Conservation (phyloP, 2,329 filamentous ascomycete species). For the Colletotrichum nymphaeae region DNA sequence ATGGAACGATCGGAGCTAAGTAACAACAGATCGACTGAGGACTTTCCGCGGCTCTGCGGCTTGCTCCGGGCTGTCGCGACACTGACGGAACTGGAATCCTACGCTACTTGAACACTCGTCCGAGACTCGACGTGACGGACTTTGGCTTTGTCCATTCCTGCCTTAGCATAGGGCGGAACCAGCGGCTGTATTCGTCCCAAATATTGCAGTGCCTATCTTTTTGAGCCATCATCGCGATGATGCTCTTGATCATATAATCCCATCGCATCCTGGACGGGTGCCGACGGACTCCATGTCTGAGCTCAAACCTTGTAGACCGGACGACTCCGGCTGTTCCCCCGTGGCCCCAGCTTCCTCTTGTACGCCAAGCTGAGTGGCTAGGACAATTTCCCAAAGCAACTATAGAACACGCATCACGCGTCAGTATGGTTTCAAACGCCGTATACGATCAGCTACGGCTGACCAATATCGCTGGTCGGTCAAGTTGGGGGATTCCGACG, state of each 20-base stretch:
- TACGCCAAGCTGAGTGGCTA: constrained; percentile 3
- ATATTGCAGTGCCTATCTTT: no score
- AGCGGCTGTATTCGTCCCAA: neutral
- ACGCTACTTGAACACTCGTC: no score
- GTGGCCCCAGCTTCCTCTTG: neutral
- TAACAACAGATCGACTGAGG: no score
- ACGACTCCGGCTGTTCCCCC: constrained; percentile 20
- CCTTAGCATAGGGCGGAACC: neutral
- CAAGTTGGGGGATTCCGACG: neutral
- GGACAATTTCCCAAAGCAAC: neutral
- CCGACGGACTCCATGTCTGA: neutral
- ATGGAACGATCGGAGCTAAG: no score
- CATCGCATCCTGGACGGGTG: neutral
- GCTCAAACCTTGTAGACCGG: constrained; percentile 17
- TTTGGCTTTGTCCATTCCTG: no score
- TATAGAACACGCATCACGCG: constrained; percentile 27
- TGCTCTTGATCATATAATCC: neutral
- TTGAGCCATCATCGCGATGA: neutral
- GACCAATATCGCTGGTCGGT: neutral
- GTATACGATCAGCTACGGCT: neutral
- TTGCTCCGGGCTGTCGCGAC: no score
- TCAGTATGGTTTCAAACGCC: neutral
- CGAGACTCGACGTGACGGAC: no score
- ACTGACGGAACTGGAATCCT: no score
- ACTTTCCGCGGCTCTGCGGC: no score